Evolutionary conservation across 805 yeast genomes (phyloP).

Genomic region (Candida adriatica): DNA sequence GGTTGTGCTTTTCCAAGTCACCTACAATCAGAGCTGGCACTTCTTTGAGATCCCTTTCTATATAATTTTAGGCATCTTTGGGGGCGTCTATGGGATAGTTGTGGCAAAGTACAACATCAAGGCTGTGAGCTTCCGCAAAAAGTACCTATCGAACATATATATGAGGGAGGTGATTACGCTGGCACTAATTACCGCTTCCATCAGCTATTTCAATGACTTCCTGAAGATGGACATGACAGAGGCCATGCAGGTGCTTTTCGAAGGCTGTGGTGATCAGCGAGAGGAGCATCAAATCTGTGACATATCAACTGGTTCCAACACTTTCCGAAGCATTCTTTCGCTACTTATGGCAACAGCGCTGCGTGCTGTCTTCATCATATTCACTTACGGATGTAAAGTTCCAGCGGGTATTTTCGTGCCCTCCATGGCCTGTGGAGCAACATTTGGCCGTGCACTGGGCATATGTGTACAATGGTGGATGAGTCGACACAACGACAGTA

Average conservation of each 20-base stretch:
- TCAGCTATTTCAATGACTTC: conserved; percentile 81
- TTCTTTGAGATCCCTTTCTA: conserved; percentile 78
- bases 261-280: conserved; percentile 54
- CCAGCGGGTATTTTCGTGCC: conserved; percentile 99
- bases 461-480: conserved; percentile 51
- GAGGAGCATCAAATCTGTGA: conserved; percentile 37
- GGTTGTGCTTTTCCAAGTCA: conserved; percentile 87
- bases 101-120: conserved; percentile 70
- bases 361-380: conserved; percentile 63
- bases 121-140: conserved; percentile 72
- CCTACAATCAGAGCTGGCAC: conserved; percentile 82
- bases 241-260: conserved; percentile 83
- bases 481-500: conserved; percentile 30
- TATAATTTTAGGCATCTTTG: conserved; percentile 76
- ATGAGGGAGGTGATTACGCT: conserved; percentile 65
- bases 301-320: conserved; percentile 26
- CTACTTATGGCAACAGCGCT: conserved; percentile 64
- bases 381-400: conserved; percentile 88
- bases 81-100: conserved; percentile 82
- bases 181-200: conserved; percentile 60
- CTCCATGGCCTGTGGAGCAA: conserved; percentile 94
- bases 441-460: conserved; percentile 87
- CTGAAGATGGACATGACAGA: conserved; percentile 90
- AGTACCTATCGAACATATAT: conserved; percentile 47
- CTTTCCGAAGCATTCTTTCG: conserved; percentile 37